Percentiles rank a stretch among this genome's conserved stretches.
Conservation (phyloP, 2,329 filamentous ascomycete genomes). For the Phialocephala subalpina region DNA sequence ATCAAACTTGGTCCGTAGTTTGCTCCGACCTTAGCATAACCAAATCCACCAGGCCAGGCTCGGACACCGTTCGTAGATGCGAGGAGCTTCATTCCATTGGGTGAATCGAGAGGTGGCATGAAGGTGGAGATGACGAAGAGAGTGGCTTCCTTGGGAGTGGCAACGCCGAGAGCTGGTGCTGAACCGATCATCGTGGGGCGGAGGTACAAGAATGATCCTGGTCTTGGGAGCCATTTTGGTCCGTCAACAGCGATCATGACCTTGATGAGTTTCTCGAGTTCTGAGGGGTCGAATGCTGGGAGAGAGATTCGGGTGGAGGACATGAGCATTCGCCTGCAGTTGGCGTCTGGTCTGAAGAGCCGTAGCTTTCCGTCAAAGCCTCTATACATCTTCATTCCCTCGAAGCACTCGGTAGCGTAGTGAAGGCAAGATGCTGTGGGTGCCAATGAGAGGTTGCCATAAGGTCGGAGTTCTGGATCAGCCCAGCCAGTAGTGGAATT, state of each 20-base stretch:
- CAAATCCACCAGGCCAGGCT: constrained; percentile 93
- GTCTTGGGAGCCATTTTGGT: constrained; percentile 78
- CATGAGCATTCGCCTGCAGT: constrained; percentile 58
- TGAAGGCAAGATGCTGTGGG: constrained; percentile 84
- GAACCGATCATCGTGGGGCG: constrained; percentile 84
- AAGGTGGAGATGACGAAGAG: constrained; percentile 81
- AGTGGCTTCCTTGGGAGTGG: constrained; percentile 81
- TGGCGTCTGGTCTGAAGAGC: constrained; percentile 68
- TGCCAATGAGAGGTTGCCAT: constrained; percentile 79
- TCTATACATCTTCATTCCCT: constrained; percentile 85
- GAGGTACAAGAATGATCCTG: constrained; percentile 81
- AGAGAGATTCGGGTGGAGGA: constrained; percentile 74
- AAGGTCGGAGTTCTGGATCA: constrained; percentile 77
- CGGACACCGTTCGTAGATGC: constrained; percentile 84
- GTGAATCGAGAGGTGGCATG: constrained; percentile 63
- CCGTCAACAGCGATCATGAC: constrained; percentile 78
- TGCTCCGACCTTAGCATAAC: constrained; percentile 89
- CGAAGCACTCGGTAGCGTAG: constrained; percentile 92
- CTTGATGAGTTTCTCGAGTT: constrained; percentile 78
- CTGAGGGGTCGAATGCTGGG: constrained; percentile 73
- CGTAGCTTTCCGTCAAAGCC: constrained; percentile 71
- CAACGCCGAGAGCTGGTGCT: constrained; percentile 81
- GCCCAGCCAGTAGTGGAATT: constrained; percentile 72
- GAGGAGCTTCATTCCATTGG: constrained; percentile 74
- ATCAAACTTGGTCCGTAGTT: constrained; percentile 90